These are phyloP conservation scores for Beta vulgaris DNA, from an alignment of 148 eudicot genomes.

Conservation along the genomic window DNA sequence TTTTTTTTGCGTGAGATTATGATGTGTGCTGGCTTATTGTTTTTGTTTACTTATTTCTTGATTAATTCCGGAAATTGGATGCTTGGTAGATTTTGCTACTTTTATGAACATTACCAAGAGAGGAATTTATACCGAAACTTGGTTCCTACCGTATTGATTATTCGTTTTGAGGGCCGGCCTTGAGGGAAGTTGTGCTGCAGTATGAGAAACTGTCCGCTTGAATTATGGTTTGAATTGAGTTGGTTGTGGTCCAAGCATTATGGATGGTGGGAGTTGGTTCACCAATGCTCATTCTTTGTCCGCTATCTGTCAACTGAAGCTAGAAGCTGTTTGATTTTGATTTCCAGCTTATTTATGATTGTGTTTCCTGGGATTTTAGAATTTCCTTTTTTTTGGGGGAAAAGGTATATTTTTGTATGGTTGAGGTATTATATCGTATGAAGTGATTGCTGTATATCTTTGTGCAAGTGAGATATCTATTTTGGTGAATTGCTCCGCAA, in stretches of 20 bases:
- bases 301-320: neutral
- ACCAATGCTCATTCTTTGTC: neutral
- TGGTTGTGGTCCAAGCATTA: too few relatives aligned
- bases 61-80: neutral
- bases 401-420: neutral
- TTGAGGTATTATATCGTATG: neutral
- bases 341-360: constrained; percentile 10
- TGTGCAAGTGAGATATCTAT: neutral
- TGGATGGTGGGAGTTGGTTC: neutral
- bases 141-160: neutral
- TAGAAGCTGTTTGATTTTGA: neutral
- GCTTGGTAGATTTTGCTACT: neutral
- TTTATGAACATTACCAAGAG: neutral
- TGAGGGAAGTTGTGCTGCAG: neutral
- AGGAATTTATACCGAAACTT: neutral
- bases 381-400: neutral
- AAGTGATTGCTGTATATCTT: neutral
- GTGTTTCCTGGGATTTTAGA: neutral
- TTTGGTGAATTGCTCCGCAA: neutral
- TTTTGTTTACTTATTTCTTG: neutral
- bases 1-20: neutral
- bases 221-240: neutral
- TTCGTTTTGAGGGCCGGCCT: neutral
- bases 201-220: neutral
- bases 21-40: neutral